Base-by-base conservation (phyloP, 306 rosid genomes). In the Lotus japonicus region DNA sequence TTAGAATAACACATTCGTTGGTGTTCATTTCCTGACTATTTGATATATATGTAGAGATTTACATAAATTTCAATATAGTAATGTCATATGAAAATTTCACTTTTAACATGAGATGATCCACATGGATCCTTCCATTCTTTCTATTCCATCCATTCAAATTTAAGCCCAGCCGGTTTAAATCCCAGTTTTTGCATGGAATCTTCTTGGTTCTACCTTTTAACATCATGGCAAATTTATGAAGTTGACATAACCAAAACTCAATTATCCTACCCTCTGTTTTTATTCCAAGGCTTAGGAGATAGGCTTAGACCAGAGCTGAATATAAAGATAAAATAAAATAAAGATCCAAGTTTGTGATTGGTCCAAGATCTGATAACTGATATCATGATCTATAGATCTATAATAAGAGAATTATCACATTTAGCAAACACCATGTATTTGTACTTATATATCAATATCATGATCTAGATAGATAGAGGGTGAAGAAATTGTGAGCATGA, bases 311-410 rank as follows among this genome's bases (percentile, higher is more conserved):
- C 75, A 33, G 66, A 59, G 66, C 38, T 36, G 11, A 48, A 68
- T 33, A 15, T 49, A 46, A 3, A 44, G 18, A 11, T 26, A 9
- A 45, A 51, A 46, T 4, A 64, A 33, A 50, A 9, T 54, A 10
- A 38, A 66, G 65, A 66, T 66, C 79, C 51, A 45, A 65, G 46
- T 12, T 7, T 67, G 56, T 35, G 41, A 73, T 46, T 8, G 12
- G 42, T 28, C 51, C 65, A 67, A 26, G 17, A 60, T 60, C 77
- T 14, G 23, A 26, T 48, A 12, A 18, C 13, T 26, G 33, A 39
- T 9, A 16, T 56, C 58, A 18, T 19, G 66, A 73, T 81, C 77
- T 78, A n/a, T n/a, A 69, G 86, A 80, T 78, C 78, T 33, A 11
- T 49, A 58, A 46, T 0, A 45, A 43, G 72, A 80, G 69, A 68